Percentiles rank a stretch among this genome's conserved stretches.
These are phyloP conservation scores for Leccinum fibrillosum DNA, from an alignment of 768 basidiomycete species.

Conservation along the genomic window DNA sequence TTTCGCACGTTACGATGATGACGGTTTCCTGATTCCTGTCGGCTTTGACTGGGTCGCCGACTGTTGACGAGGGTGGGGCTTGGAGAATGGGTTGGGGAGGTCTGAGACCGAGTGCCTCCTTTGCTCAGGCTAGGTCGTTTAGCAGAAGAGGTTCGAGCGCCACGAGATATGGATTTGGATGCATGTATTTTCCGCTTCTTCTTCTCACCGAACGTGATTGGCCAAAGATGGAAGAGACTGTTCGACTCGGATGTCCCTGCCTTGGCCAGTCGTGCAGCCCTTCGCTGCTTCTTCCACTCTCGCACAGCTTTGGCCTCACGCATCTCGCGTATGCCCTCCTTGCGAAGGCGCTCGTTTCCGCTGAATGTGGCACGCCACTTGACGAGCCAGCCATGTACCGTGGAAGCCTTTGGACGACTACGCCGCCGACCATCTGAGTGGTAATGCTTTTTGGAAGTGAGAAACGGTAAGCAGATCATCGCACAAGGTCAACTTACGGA, in stretches of 20 bases:
- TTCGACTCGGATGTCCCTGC: slow-evolving; percentile 4
- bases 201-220: slow-evolving; percentile 24
- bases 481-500: slow-evolving; percentile 22
- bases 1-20: slow-evolving; percentile 19
- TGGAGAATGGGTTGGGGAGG: slow-evolving; percentile 16
- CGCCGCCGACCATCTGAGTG: slow-evolving; percentile 38
- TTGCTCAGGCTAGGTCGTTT: slow-evolving; percentile 4
- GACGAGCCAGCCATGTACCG: slow-evolving; percentile 76
- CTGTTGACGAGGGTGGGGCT: slow-evolving; percentile 12
- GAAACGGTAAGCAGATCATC: background rate
- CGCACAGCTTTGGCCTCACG: slow-evolving; percentile 43
- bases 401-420: slow-evolving; percentile 50
- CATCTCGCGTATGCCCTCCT: slow-evolving; percentile 74
- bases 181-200: slow-evolving; percentile 10
- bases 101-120: slow-evolving; percentile 8
- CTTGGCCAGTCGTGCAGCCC: slow-evolving; percentile 18
- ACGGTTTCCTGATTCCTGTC: slow-evolving; percentile 4
- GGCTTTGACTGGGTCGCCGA: slow-evolving; percentile 19
- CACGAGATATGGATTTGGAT: slow-evolving; percentile 2
- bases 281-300: slow-evolving; percentile 29
- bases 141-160: slow-evolving; percentile 9
- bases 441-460: slow-evolving; percentile 23
- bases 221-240: slow-evolving; percentile 24
- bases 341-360: slow-evolving; percentile 58
- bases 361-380: slow-evolving; percentile 72